Base-by-base conservation (phyloP, 2,329 filamentous ascomycete genomes). In the Scedosporium minutisporum region DNA sequence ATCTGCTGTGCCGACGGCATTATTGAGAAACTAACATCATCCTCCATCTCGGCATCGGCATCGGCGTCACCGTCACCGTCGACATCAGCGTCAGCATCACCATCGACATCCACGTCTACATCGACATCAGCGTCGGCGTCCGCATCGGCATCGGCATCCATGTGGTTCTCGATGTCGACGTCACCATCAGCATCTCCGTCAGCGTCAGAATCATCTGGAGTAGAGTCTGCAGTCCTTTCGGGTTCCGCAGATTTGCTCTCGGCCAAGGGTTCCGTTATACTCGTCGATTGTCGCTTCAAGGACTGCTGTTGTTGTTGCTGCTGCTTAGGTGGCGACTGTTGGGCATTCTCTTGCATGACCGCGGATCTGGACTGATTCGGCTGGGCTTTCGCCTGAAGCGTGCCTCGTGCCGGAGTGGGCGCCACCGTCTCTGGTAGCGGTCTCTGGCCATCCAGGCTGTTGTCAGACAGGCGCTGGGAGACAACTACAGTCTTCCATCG, bases 401-500 rank as follows among this genome's bases (percentile, higher is more conserved):
- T 65, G 41, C 67, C 68, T 60, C 65, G 68, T 18, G 61, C 66
- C 65, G 68, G 66, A 59, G 65, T 62, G 67, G 66, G 41, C 65
- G 68, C 21, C 64, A 67, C 64, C 53, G 70, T 29, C 59, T 76
- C 75, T 18, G 80, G 77, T 12, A 87, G 70, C 2, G 79, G 67
- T 55, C 76, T 77, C 66, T 87, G 84, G 2, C 77, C 75, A 58
- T 73, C 72, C 73, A 86, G 77, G 18, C 82, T 81, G 16, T 65
- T 66, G n/a, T 68, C 68, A 3, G 73, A 71, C 4, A 73, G 74
- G 48, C 82, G 77, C 2, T 78, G 75, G 5, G 82, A 78, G n/a
- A 78, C 74, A 12, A 87, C 81, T 16, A 87, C 82, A 4, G 74
- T 76, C 72, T 85, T 87, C 85, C 85, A 88, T 33, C 83, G 77